These are phyloP conservation scores for Williopsis jadinii DNA, from an alignment of 1,139 yeast species.

Conservation along the genomic window DNA sequence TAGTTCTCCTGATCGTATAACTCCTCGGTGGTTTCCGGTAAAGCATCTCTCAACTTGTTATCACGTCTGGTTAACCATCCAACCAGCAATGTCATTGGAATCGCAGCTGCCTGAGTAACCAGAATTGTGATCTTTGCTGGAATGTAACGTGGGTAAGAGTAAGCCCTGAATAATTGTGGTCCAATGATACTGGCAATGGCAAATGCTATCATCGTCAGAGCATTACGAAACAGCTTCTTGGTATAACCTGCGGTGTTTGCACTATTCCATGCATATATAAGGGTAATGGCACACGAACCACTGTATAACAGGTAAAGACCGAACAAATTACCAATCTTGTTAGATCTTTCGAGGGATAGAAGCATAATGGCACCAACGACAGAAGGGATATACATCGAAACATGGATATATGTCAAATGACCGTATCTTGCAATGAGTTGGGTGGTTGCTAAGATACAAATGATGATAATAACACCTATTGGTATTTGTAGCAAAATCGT, in stretches of 20 bases:
- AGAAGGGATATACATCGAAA: constrained; percentile 34
- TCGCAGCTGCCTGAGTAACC: constrained; percentile 34
- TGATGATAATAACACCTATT: constrained; percentile 34
- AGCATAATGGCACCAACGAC: constrained; percentile 37
- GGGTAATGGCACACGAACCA: constrained; percentile 29
- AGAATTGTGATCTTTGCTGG: constrained; percentile 1
- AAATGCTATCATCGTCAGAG: constrained; percentile 35
- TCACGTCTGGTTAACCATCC: constrained; percentile 22
- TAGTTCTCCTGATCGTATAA: constrained; percentile 25
- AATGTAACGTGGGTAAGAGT: constrained; percentile 38
- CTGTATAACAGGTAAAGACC: constrained; percentile 29
- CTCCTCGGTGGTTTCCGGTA: constrained; percentile 1
- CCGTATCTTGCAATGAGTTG: constrained; percentile 20
- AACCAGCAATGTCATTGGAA: constrained; percentile 13
- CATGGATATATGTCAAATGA: constrained; percentile 9
- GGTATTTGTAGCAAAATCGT: constrained; percentile 46
- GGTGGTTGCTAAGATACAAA: constrained; percentile 30
- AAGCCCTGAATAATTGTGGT: constrained; percentile 36
- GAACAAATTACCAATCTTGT: constrained; percentile 35
- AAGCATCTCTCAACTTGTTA: constrained; percentile 25
- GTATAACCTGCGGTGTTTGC: constrained; percentile 35
- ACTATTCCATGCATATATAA: constrained; percentile 33
- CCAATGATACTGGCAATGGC: constrained; percentile 35
- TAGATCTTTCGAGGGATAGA: constrained; percentile 23
- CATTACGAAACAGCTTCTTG: constrained; percentile 33